Percentiles rank a stretch among this genome's conserved stretches.
Conservation (phyloP, 192 early-diverging fungal species). For the Chytriomyces hyalinus region DNA sequence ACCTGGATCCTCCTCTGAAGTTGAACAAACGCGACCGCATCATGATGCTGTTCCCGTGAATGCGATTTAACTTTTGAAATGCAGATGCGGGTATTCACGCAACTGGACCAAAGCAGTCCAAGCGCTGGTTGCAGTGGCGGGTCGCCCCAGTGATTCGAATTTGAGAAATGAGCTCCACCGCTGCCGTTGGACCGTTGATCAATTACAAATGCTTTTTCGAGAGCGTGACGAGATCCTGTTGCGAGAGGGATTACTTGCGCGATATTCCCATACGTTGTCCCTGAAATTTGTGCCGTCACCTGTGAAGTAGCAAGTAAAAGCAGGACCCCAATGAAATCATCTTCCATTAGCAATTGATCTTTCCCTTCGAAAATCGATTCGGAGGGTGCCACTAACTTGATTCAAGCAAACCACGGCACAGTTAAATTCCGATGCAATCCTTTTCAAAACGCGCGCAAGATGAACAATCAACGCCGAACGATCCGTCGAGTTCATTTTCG, state of each 20-base stretch:
- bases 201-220: conserved; percentile 15
- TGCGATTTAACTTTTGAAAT: conserved; percentile 9
- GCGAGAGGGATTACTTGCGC: conserved; percentile 15
- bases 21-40: neutral
- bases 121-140: conserved; percentile 19
- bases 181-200: neutral
- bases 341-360: no score
- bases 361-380: no score
- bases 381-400: conserved; percentile 60
- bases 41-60: neutral
- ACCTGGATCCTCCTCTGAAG: neutral
- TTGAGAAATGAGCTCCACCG: neutral
- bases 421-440: conserved; percentile 64
- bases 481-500: conserved; percentile 6
- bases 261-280: neutral
- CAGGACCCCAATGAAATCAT: no score
- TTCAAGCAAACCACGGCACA: conserved; percentile 80
- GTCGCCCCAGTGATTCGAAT: neutral
- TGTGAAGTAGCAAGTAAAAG: neutral
- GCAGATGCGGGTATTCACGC: conserved; percentile 29
- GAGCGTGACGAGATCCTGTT: neutral
- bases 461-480: conserved; percentile 61
- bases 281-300: neutral
- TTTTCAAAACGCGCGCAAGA: conserved; percentile 66
- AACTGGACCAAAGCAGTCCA: conserved; percentile 33